Evolutionary conservation across 257 asterid genomes (phyloP), one percentile per base, ranked within the genome.

Genomic region (Przewalskia tangutica): DNA sequence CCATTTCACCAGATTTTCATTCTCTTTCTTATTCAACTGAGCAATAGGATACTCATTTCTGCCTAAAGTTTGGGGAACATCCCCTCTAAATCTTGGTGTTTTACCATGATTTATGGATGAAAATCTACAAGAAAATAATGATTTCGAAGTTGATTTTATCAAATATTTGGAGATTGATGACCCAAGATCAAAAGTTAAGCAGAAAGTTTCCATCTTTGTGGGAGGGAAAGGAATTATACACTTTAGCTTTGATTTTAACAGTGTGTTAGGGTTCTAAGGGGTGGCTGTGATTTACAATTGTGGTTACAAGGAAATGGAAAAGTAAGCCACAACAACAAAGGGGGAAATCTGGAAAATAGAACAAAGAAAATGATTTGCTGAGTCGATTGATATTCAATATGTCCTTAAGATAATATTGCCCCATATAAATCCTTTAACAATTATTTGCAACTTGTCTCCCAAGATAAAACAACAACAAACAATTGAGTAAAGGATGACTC

Each of bases 141-240:
- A 77, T 60, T 84, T 88, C 9, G 95, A 81, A 64, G 86, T 78
- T 89, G 90, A 89, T 59, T 84, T 88, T 79, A 83, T 82, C 78
- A 86, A 27, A n/a, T 87, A 53, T 82, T 84, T 89, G 4, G 93
- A 85, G 50, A 88, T 17, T 27, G 77, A 85, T 56, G 87, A 77
- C 71, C 85, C 83, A 42, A 83, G 84, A 86, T 92, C 91, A 58
- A 89, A 86, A 79, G 85, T 91, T 36, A 92, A 38, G 88, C 83
- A 83, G 77, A 91, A 83, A 79, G 93, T 83, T 83, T 90, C 95
- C 98, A 93, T 94, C 71, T 65, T 86, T 67, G 48, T 77, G 23
- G n/a, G 42, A 36, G 32, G 77, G 48, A 58, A 77, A 8, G 27
- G 8, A 53, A n/a, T 8, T n/a, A n/a, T 23, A 50, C 7, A 56